phyloP scores from a whole-genome alignment of 129 eudicot species.

The Mikania micrantha region DNA sequence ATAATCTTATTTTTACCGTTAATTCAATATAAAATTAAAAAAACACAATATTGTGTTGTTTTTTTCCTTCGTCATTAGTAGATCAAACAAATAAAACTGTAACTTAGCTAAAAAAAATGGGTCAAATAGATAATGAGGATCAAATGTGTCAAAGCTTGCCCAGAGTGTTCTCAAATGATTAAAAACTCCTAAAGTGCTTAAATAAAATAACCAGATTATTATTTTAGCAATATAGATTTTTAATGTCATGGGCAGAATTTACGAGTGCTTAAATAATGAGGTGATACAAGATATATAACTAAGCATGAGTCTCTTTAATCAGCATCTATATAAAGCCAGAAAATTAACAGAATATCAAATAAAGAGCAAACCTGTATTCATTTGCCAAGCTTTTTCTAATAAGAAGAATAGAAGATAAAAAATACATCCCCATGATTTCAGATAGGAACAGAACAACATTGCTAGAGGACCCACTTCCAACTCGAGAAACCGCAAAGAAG shows the following conservation, averaged over 20 bases:
- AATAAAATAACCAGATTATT: not conserved
- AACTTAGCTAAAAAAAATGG: not conserved
- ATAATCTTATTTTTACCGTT: too few relatives aligned
- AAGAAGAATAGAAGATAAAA: slow-evolving; percentile 82
- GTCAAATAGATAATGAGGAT: not conserved
- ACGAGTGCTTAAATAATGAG: not conserved
- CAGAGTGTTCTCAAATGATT: not conserved
- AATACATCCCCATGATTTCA: slow-evolving; percentile 99
- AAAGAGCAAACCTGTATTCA: slow-evolving; percentile 65
- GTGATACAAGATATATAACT: not conserved
- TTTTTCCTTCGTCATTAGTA: too few relatives aligned
- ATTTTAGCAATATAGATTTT: not conserved
- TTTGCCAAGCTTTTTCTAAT: slow-evolving; percentile 93
- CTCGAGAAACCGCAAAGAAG: slow-evolving; percentile 97
- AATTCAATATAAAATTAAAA: too few relatives aligned
- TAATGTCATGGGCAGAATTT: not conserved
- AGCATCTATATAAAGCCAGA: not conserved
- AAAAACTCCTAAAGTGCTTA: not conserved
- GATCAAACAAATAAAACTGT: not conserved
- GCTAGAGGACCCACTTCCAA: slow-evolving; percentile 99
- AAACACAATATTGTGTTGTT: too few relatives aligned
- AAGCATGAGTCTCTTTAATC: not conserved
- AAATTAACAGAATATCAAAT: not conserved
- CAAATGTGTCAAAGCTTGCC: not conserved
- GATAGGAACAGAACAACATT: slow-evolving; percentile 92